Conservation (phyloP, 306 rosid species). For the Casuarina glauca region DNA sequence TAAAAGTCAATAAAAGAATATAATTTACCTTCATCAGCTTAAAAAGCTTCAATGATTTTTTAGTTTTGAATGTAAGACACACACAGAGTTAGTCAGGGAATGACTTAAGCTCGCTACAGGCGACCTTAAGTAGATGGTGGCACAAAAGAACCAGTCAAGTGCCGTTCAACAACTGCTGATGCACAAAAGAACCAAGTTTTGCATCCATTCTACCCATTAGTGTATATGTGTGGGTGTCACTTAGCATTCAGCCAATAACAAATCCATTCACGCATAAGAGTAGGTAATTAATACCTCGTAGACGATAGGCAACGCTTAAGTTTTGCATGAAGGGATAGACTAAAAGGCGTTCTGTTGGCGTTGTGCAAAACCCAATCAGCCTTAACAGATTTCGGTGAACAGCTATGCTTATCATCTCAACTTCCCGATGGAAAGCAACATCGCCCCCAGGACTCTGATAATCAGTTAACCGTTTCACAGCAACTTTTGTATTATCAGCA, state of each 20-base stretch:
- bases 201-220: neutral
- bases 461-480: constrained; percentile 92
- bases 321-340: constrained; percentile 99
- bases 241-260: neutral
- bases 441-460: constrained; percentile 97
- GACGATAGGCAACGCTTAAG: constrained; percentile 87
- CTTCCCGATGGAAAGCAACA: constrained; percentile 96
- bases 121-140: constrained; percentile 1
- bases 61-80: neutral
- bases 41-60: neutral
- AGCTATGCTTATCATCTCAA: constrained; percentile 99
- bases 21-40: neutral
- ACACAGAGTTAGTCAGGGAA: neutral
- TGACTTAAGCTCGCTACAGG: neutral
- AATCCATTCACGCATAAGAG: neutral
- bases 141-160: neutral
- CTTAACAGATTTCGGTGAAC: constrained; percentile 87
- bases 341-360: constrained; percentile 88
- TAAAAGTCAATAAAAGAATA: neutral
- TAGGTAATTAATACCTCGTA: constrained; percentile 60
- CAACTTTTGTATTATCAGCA: constrained; percentile 80
- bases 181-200: neutral
- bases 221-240: neutral
- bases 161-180: neutral
- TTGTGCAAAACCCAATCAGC: constrained; percentile 89